Evolutionary conservation across 352 stramenopile species (phyloP), one percentile per base, ranked within the genome.

Genomic region (Pythium aquatile): DNA sequence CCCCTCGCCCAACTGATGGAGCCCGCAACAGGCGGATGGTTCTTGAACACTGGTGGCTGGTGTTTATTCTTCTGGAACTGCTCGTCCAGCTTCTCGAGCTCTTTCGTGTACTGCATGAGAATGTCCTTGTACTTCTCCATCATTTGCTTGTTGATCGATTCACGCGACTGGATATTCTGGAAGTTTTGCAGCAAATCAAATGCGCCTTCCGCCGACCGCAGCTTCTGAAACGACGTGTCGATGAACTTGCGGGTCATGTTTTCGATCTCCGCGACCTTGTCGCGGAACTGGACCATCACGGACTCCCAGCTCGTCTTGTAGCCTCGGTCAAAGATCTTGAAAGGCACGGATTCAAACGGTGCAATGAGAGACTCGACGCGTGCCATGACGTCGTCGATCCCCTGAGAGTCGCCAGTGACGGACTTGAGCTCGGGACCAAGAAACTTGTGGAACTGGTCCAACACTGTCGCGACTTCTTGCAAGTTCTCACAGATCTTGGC

Each of bases 171-270:
- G 55, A 98, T 98, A 48, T 98, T 97, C 61, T 98, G 90, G 69
- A 98, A 98, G 63, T 98, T 98, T 61, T 98, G 87, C n/a, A 98
- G 83, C 49, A 98, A 76, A 70, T 98, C 94, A 54, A 98, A 98
- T 3, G 96, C 96, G 14, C 90, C 95, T 72, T 98, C 94, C 0
- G 96, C 91, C 4, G 88, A 98, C 2, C 95, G 83, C 13, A 98
- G 85, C 65, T 98, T 98, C 73, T 98, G 89, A 63, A 98, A 98
- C 0, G 93, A 97, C 3, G 92, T 92, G 60, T 98, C 94, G 32
- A 98, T 98, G 66, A 98, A 98, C 44, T 86, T 89, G 28, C 90
- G 84, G 3, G 95, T 98, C 91, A 98, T 97, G 30, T 89, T 83
- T 70, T 98, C 96, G 55, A 98, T 98, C 60, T 98, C 91, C 20